These are phyloP conservation scores for Cymodocea nodosa DNA, from an alignment of 116 monocot species.

Conservation along the genomic window DNA sequence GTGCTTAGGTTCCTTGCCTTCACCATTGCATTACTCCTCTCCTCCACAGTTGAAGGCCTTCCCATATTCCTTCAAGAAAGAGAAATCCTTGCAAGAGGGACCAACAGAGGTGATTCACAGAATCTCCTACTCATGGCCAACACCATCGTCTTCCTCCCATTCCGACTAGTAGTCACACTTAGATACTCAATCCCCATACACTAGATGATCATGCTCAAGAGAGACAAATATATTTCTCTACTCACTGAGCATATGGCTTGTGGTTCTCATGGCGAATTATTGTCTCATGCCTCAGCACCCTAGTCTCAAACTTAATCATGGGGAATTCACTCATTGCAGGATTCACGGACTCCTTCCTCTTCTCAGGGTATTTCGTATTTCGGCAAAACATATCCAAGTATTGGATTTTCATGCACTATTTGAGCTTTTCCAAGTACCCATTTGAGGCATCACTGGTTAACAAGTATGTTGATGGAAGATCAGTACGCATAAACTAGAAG, in stretches of 20 bases:
- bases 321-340: constrained; percentile 79
- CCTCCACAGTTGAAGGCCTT: constrained; percentile 67
- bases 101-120: constrained; percentile 62
- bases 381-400: constrained; percentile 66
- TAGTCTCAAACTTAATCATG: constrained; percentile 79
- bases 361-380: constrained; percentile 91
- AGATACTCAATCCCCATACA: constrained; percentile 62
- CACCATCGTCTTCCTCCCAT: constrained; percentile 50
- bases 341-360: constrained; percentile 79
- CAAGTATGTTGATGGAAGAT: constrained; percentile 49
- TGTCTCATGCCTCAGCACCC: constrained; percentile 65
- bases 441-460: constrained; percentile 77
- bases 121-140: constrained; percentile 56
- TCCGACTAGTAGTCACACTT: constrained; percentile 41
- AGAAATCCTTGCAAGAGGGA: constrained; percentile 48
- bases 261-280: constrained; percentile 82
- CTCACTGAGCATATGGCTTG: constrained; percentile 62
- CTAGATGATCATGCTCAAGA: constrained; percentile 47
- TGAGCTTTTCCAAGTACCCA: constrained; percentile 95
- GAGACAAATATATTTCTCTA: constrained; percentile 44
- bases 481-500: constrained; percentile 24
- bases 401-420: constrained; percentile 94
- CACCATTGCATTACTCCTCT: constrained; percentile 78
- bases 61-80: constrained; percentile 78
- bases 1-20: constrained; percentile 74